Evolutionary conservation across 345 rosid species (phyloP).

Genomic region (Moringa oleifera): DNA sequence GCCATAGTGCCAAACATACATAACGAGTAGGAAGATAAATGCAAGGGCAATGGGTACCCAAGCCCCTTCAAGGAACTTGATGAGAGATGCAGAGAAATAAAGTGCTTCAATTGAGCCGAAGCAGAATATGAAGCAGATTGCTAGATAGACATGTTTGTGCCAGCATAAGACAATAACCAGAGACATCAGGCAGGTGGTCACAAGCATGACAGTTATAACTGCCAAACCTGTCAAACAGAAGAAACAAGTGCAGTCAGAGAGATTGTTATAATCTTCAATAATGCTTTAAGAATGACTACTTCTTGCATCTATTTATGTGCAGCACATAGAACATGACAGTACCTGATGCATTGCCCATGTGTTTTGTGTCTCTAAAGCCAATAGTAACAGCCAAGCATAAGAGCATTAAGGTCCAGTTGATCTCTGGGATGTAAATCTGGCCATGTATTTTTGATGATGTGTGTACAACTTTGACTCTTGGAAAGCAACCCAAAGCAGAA

Average conservation of each 20-base stretch:
- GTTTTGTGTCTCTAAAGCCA: conserved; percentile 88
- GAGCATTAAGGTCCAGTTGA: conserved; percentile 95
- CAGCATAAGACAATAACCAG: conserved; percentile 87
- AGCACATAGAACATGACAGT: background rate
- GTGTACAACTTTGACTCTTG: conserved; percentile 83
- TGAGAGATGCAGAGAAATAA: conserved; percentile 95
- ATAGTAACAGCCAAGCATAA: conserved; percentile 90
- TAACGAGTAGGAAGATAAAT: conserved; percentile 58
- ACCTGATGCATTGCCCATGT: conserved; percentile 94
- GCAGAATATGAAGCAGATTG: conserved; percentile 64
- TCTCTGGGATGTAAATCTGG: conserved; percentile 94
- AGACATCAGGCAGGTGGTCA: conserved; percentile 91
- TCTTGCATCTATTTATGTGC: too few relatives aligned
- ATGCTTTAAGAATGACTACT: conserved; percentile 2
- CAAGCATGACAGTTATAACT: conserved; percentile 95
- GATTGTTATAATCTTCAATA: background rate
- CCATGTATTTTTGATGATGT: conserved; percentile 91
- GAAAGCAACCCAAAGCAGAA: conserved; percentile 90
- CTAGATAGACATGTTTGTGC: conserved; percentile 62
- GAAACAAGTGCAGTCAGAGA: background rate
- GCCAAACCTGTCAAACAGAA: conserved; percentile 70
- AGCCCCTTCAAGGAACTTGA: conserved; percentile 94
- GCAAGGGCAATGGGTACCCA: conserved; percentile 93
- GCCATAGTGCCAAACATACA: conserved; percentile 95
- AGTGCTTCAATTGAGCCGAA: conserved; percentile 85